phyloP scores from a whole-genome alignment of 441 rosid genomes.

The Gossypium trilobum region DNA sequence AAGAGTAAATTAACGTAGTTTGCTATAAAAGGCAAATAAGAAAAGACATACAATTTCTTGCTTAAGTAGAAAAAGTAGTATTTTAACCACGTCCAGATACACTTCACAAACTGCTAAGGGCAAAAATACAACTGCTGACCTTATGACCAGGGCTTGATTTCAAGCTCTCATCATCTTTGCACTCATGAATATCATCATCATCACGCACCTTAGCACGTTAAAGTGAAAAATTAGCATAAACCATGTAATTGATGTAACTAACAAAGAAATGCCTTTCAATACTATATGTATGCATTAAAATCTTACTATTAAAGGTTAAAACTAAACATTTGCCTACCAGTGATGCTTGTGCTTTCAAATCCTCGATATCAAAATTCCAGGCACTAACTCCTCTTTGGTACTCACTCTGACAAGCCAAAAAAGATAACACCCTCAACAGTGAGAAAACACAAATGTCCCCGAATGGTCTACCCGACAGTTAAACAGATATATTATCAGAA shows the following conservation, averaged over 20 bases:
- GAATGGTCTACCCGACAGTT: not conserved
- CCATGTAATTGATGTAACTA: slow-evolving; percentile 11
- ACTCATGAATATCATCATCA: slow-evolving; percentile 55
- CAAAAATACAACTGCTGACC: slow-evolving; percentile 7
- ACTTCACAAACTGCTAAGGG: not conserved
- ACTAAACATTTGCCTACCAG: slow-evolving; percentile 40
- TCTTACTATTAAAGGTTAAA: slow-evolving; percentile 5
- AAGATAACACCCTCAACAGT: slow-evolving; percentile 1
- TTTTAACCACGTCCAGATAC: slow-evolving; percentile 4
- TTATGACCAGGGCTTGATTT: slow-evolving; percentile 24
- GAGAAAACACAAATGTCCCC: not conserved
- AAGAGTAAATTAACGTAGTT: not conserved
- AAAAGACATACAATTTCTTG: not conserved
- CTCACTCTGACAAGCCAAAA: slow-evolving; percentile 61
- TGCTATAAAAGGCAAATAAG: not conserved
- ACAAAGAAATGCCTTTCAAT: not conserved
- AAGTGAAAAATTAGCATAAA: slow-evolving; percentile 12
- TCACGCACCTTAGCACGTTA: slow-evolving; percentile 42
- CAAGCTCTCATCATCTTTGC: slow-evolving; percentile 43
- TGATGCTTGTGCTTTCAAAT: slow-evolving; percentile 92
- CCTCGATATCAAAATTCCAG: slow-evolving; percentile 93
- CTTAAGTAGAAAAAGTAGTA: not conserved
- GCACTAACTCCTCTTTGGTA: slow-evolving; percentile 99
- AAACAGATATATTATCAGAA: not conserved
- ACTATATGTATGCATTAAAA: not conserved